phyloP scores from a whole-genome alignment of 2,329 filamentous ascomycete genomes.

The Colletotrichum sp. region DNA sequence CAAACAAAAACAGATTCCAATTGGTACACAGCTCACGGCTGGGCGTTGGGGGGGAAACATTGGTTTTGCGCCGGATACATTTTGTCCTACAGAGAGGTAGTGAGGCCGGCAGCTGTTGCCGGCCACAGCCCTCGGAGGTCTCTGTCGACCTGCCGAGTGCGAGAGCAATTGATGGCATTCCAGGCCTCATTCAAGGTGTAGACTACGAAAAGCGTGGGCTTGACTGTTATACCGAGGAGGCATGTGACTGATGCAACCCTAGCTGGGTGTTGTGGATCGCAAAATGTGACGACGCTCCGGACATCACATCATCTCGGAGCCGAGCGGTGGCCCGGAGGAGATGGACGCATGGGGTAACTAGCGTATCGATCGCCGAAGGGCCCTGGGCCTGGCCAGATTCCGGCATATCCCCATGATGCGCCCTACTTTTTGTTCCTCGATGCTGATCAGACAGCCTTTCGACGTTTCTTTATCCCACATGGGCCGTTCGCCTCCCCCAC shows the following conservation, averaged over 20 bases:
- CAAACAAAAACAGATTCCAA: background rate
- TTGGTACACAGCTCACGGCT: background rate
- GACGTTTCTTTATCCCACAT: background rate
- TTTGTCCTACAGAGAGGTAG: background rate
- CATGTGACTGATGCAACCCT: slow-evolving; percentile 1
- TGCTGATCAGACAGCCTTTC: background rate
- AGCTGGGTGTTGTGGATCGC: background rate
- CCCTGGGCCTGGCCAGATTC: background rate
- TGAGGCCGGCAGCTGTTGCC: background rate
- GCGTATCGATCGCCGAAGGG: background rate
- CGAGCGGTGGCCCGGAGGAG: background rate
- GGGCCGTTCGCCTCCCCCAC: background rate
- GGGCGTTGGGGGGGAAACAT: slow-evolving; percentile 8
- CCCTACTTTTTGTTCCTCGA: background rate
- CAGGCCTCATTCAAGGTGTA: background rate
- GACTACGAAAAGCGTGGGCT: background rate
- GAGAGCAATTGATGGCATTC: slow-evolving; percentile 11
- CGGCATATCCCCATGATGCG: background rate
- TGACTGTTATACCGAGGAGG: background rate
- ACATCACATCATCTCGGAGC: background rate
- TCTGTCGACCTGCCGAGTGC: background rate
- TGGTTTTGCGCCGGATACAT: background rate
- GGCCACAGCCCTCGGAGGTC: background rate
- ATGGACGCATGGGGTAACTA: background rate
- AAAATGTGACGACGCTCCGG: background rate